phyloP scores from a whole-genome alignment of 805 yeast genomes.

The Zygosaccharomyces lentus region DNA sequence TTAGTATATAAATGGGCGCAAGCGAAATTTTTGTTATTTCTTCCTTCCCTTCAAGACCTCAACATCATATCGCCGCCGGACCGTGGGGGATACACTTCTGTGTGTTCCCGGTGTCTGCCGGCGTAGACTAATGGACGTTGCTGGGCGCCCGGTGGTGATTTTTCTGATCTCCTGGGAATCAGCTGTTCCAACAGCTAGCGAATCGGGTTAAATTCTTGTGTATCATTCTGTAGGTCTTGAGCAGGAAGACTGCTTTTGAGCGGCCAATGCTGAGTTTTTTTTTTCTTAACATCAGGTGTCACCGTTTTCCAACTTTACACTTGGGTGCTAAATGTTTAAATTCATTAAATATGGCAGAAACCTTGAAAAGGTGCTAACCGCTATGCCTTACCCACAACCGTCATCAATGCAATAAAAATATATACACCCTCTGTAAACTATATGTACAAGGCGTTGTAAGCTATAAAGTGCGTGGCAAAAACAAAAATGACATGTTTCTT shows the following conservation, averaged over 20 bases:
- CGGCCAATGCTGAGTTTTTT: too few relatives aligned
- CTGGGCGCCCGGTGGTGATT: slow-evolving; percentile 42
- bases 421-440: not conserved
- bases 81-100: not conserved
- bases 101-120: slow-evolving; percentile 3
- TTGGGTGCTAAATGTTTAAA: too few relatives aligned
- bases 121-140: slow-evolving; percentile 38
- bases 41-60: not conserved
- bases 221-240: too few relatives aligned
- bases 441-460: not conserved
- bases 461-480: not conserved
- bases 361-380: too few relatives aligned
- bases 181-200: slow-evolving; percentile 36
- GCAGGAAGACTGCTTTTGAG: too few relatives aligned
- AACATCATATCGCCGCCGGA: slow-evolving; percentile 28
- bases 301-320: too few relatives aligned
- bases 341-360: too few relatives aligned
- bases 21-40: not conserved
- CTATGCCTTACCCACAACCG: too few relatives aligned
- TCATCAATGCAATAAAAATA: not conserved
- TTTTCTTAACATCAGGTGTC: too few relatives aligned
- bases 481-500: not conserved
- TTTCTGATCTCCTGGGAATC: slow-evolving; percentile 39
- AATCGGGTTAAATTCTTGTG: not conserved
- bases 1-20: not conserved